Base-by-base conservation (phyloP, 2,329 filamentous ascomycete genomes). In the Scedosporium dehoogii region DNA sequence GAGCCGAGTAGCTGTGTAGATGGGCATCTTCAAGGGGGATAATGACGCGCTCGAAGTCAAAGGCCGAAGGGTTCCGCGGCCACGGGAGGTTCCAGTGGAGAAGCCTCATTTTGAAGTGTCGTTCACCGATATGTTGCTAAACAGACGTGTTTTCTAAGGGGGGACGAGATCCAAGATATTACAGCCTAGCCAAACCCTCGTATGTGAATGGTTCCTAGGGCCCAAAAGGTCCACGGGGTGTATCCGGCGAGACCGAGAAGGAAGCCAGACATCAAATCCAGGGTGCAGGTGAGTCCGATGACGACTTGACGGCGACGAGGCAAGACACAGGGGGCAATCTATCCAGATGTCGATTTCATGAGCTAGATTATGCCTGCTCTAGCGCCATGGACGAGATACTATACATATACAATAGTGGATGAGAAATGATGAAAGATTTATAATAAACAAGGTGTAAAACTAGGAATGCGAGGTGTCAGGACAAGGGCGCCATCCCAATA, bases 11-110 rank as follows among this genome's bases (percentile, higher is more conserved):
- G 68, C 80, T 83, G 70, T 85, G 78, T 55, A 80, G 74, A 70
- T 85, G 81, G 0, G 82, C 82, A 66, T 84, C 75, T 18, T 81
- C 79, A 1, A 85, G 75, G 23, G 82, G 76, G 10, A 85, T 71
- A 18, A 84, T 68, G 41, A 84, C 81, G 65, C 78, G 79, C 25
- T 74, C 74, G 67, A 74, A 77, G 44, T 73, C 68, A 23, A 72
- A 69, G 6, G 77, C 77, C 3, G 80, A 69, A 4, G 60, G 25
- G n/a, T 9, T 57, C 25, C 60, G 51, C 53, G 60, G 53, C n/a
- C 33, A 25, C n/a, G 46, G 46, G 41, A 62, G 27, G 41, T 51
- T 62, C 60, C 60, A 62, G 6, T 51, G 56, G 21, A 62, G 60
- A 6, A 62, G 46, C 60, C 60, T 57, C 60, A 58, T 62, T 18